These are phyloP conservation scores for Lactarius psammicola DNA, from an alignment of 768 basidiomycete genomes.

Conservation along the genomic window DNA sequence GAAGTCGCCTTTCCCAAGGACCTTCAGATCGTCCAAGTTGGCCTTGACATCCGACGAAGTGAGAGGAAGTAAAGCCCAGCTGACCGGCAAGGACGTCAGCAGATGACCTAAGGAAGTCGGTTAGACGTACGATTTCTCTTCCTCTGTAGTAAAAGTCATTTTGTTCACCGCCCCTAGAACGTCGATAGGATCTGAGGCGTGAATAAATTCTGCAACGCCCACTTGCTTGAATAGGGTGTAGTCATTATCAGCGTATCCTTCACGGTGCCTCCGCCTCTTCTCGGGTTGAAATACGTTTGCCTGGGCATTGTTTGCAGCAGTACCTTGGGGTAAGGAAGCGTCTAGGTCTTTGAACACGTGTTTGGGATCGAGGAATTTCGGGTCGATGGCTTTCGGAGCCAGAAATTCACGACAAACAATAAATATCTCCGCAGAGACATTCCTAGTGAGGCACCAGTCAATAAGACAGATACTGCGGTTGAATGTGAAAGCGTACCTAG, in stretches of 20 bases:
- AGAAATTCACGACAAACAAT: conserved; percentile 95
- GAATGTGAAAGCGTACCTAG: conserved; percentile 57
- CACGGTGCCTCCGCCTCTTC: conserved; percentile 89
- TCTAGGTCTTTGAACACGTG: conserved; percentile 95
- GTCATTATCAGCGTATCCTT: conserved; percentile 94
- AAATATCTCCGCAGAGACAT: conserved; percentile 99
- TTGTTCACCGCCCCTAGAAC: conserved; percentile 76
- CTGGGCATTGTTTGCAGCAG: conserved; percentile 64
- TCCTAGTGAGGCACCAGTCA: conserved; percentile 47
- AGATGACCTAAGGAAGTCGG: conserved; percentile 2
- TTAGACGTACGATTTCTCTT: conserved; percentile 71
- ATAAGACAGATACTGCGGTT: background rate
- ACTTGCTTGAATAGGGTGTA: conserved; percentile 82
- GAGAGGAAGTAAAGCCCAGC: conserved; percentile 69
- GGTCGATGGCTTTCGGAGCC: conserved; percentile 93
- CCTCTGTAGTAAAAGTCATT: conserved; percentile 74
- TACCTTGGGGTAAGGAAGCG: conserved; percentile 51
- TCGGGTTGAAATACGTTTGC: conserved; percentile 97
- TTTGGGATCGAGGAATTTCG: conserved; percentile 95
- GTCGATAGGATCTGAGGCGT: conserved; percentile 66
- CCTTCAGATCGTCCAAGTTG: conserved; percentile 92
- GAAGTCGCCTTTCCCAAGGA: conserved; percentile 97
- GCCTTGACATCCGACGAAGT: conserved; percentile 78
- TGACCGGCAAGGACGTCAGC: conserved; percentile 33
- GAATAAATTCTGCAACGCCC: conserved; percentile 69